Conservation (phyloP, 192 early-diverging fungal genomes). For the Backusella sp. region DNA sequence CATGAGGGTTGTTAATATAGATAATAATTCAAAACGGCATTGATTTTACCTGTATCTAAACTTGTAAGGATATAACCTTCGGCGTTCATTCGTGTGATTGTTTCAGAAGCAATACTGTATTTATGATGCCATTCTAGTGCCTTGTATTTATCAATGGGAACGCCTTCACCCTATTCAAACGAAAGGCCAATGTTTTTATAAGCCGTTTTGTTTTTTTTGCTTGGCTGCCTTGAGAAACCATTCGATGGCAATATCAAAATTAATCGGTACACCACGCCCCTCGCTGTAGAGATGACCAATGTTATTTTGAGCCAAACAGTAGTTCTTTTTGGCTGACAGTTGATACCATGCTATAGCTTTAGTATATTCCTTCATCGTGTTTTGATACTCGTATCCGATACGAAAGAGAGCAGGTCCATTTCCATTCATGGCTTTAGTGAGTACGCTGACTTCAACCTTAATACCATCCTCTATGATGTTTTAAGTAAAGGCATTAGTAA, state of each 20-base stretch:
- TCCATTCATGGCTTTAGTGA: not conserved
- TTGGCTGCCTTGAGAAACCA: not conserved
- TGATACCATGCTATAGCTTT: not conserved
- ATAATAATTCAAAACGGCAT: not conserved
- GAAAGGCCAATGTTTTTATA: not conserved
- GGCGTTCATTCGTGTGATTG: not conserved
- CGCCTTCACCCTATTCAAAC: not conserved
- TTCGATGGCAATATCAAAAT: not conserved
- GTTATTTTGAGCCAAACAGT: not conserved
- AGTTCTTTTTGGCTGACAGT: not conserved
- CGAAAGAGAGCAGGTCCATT: not conserved
- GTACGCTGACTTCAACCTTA: no score
- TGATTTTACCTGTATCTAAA: not conserved
- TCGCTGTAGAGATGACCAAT: not conserved
- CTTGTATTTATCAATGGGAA: not conserved
- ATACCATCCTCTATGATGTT: not conserved
- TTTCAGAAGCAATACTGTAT: not conserved
- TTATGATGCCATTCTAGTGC: not conserved
- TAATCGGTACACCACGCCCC: not conserved
- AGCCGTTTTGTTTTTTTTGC: not conserved
- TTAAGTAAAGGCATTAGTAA: not conserved
- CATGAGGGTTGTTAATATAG: not conserved
- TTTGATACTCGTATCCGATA: not conserved
- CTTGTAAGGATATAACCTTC: not conserved
- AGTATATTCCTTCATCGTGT: not conserved